Base-by-base conservation (phyloP, 768 basidiomycete genomes). In the Saitozyma sp. region DNA sequence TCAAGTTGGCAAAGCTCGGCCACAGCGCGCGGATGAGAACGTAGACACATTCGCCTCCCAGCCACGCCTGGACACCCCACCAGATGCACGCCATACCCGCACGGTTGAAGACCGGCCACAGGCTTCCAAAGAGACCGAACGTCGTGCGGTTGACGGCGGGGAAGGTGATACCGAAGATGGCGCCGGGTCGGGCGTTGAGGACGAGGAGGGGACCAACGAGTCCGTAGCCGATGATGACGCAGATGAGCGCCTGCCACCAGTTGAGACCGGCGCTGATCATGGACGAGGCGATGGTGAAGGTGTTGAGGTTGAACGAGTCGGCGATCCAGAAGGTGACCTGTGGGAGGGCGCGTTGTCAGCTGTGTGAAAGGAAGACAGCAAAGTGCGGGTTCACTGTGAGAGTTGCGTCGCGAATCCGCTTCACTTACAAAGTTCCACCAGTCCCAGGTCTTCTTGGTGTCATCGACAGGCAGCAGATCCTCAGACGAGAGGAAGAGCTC, bases 21-120 rank as follows among this genome's bases (percentile, higher is more conserved):
- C 87, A 91, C 78, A 92, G 88, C 9, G 89, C 83, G 11, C 86
- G 82, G 42, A 93, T 80, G 84, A 91, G 86, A 45, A 89, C 85
- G 61, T 86, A 83, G 65, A 91, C 83, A 70, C 89, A 91, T 65
- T 84, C 83, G 13, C 90, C 89, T n/a, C 90, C 90, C 63, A 92
- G 89, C 79, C 88, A 89, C 0, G 89, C 74, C 59, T 80, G 80
- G 2, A 80, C 78, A 13, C 75, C 78, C 65, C 67, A 76, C 76
- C 77, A 80, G 16, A 80, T 58, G 51, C 68, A 72, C n/a, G 71
- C 67, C 70, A 77, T 75, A 52, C 72, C 64, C 7, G 66, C 65
- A 75, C 79, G 71, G 52, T 81, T 79, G 78, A 91, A 88, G 5
- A 88, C 86, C 63, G 87, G 87, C 90, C 89, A 91, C 51, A 89